A percentile compares a stretch with the other conserved stretches of the same genome.
These are phyloP conservation scores for Elongisporangium prolatum DNA, from an alignment of 352 stramenopile genomes.

Conservation along the genomic window DNA sequence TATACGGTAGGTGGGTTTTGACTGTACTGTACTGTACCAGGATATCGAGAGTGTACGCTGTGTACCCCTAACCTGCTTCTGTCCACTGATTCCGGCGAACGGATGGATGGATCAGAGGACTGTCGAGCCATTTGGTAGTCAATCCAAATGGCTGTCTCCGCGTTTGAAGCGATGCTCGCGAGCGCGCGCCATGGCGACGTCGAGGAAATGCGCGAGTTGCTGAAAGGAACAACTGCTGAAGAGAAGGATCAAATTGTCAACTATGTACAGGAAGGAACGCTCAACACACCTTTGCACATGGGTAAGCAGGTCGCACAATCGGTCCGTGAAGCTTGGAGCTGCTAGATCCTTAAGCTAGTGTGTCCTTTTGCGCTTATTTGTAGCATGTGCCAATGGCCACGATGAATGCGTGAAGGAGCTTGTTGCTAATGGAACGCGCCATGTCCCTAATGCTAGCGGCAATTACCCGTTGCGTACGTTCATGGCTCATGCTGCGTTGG, in stretches of 20 bases:
- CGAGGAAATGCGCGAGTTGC: constrained; percentile 47
- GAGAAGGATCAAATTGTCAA: constrained; percentile 44
- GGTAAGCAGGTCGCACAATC: constrained; percentile 26
- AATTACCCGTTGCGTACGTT: constrained; percentile 74
- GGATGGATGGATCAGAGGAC: not conserved
- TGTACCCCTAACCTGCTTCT: not conserved
- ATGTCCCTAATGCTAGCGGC: constrained; percentile 67
- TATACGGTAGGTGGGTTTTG: too few relatives aligned
- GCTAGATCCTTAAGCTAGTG: not conserved
- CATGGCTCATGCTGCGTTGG: not conserved
- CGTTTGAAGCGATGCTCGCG: constrained; percentile 41
- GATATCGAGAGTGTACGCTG: too few relatives aligned
- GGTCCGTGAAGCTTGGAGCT: not conserved
- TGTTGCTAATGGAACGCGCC: constrained; percentile 41
- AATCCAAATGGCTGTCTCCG: not conserved
- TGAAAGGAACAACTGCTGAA: constrained; percentile 14
- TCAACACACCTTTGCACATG: constrained; percentile 86
- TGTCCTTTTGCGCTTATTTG: constrained; percentile 1
- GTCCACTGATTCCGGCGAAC: not conserved
- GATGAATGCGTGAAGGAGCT: constrained; percentile 55
- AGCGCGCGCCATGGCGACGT: constrained; percentile 71
- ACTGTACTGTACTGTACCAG: too few relatives aligned
- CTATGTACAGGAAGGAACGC: constrained; percentile 65
- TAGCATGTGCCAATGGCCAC: constrained; percentile 80
- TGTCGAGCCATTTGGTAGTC: not conserved